Evolutionary conservation across 2,329 filamentous ascomycete species (phyloP).

Genomic region (Orbilia javanica): DNA sequence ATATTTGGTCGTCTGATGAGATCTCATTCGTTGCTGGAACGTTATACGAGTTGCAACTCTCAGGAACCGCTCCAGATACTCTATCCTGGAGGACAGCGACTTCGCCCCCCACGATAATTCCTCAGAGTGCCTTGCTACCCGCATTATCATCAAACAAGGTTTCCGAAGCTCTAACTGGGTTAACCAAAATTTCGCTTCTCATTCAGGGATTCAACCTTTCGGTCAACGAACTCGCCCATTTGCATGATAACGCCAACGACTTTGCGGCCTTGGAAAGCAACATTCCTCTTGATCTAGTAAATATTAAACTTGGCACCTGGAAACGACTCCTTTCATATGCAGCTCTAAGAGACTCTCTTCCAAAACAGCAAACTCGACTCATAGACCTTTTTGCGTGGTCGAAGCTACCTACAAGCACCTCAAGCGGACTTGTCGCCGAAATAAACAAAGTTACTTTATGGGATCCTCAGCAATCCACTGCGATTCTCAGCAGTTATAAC

Average conservation of each 20-base stretch:
- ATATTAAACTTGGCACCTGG: background rate
- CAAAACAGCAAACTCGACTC: slow-evolving; percentile 5
- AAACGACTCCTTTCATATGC: background rate
- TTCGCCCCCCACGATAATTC: background rate
- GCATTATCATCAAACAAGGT: background rate
- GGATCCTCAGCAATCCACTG: background rate
- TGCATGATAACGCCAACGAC: background rate
- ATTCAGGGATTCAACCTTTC: slow-evolving; percentile 5
- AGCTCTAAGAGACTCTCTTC: background rate
- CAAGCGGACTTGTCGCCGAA: background rate
- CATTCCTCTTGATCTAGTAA: background rate
- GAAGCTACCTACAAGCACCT: slow-evolving; percentile 13
- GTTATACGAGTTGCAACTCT: background rate
- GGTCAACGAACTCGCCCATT: background rate
- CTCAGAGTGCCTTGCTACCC: background rate
- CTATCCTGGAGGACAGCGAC: slow-evolving; percentile 14
- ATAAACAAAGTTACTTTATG: slow-evolving; percentile 2
- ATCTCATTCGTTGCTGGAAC: slow-evolving; percentile 10
- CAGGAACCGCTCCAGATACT: background rate
- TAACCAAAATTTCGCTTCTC: slow-evolving; percentile 10
- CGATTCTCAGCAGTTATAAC: background rate
- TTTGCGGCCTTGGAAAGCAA: background rate
- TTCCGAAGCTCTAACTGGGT: background rate
- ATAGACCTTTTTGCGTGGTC: slow-evolving; percentile 17
- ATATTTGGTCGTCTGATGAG: slow-evolving; percentile 17